These are phyloP conservation scores for Gossypium thurberi DNA, from an alignment of 345 rosid genomes.

Conservation along the genomic window DNA sequence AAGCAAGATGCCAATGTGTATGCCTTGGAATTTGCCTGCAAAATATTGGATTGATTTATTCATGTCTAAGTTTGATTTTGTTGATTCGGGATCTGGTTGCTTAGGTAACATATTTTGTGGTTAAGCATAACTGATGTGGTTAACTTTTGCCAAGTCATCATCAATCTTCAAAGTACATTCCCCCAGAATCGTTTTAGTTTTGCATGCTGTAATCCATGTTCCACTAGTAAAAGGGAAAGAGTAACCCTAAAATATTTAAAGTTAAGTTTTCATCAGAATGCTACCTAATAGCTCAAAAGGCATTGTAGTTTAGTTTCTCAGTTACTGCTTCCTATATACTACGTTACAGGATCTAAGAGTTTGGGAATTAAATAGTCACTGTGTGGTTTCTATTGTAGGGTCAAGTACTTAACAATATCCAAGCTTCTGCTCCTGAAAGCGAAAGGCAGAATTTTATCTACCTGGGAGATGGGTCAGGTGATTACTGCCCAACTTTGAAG, in stretches of 20 bases:
- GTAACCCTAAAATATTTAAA: not conserved
- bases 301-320: not conserved
- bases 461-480: constrained; percentile 85
- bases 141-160: not conserved
- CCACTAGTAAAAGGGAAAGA: not conserved
- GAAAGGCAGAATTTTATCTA: constrained; percentile 41
- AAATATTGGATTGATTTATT: not conserved
- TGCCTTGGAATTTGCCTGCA: not conserved
- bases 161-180: not conserved
- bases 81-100: not conserved
- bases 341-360: not conserved
- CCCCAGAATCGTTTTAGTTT: not conserved
- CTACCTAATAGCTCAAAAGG: not conserved
- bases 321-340: not conserved
- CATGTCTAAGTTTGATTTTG: not conserved
- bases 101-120: not conserved
- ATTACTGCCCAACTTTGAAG: constrained; percentile 65
- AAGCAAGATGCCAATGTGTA: not conserved
- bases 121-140: not conserved
- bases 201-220: not conserved
- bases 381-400: constrained; percentile 38
- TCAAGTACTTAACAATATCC: constrained; percentile 44
- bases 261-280: not conserved
- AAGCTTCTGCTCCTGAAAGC: constrained; percentile 22
- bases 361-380: not conserved